Evolutionary conservation across 1,284 basidiomycete species (phyloP), one percentile per base, ranked within the genome.

Genomic region (Cronartium quercuum): DNA sequence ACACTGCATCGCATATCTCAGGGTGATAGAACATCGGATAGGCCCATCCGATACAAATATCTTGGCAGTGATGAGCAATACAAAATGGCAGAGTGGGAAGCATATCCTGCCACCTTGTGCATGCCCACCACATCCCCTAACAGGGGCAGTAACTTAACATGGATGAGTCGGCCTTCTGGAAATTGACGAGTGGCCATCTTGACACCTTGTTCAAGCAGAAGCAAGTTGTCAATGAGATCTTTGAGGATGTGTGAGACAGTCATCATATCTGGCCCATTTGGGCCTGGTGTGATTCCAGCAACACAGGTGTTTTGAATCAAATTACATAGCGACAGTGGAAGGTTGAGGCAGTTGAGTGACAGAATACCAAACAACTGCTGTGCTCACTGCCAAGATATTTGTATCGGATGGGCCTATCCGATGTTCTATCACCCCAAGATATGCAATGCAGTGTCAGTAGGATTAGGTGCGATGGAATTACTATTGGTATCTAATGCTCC

Each of bases 101-200:
- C 41, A 61, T 58, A 69, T 10, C 67, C 67, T 13, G 67, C 67
- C 21, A 42, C 67, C 21, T 69, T 69, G 12, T 69, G 35, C 37
- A 55, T 69, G 4, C 29, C 67, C 42, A 69, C 29, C 29, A 69
- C 34, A 21, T 69, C 67, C n/a, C 67, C 67, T 58, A 69, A 21
- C 7, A 69, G n/a, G 7, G 35, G 41, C 2, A 61, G 57, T 35
- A 69, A n/a, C 29, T 69, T 69, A 15, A 61, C 57, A 4, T 41
- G 34, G 21, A 69, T 55, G 6, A 61, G 35, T n/a, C 57, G 58
- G 15, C 57, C 57, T 6, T 60, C 40, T 12, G 67, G 67, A 21
- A 42, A 15, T 40, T 69, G 67, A 69, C 42, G 21, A 12, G 58
- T 69, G 21, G n/a, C n/a, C 13, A 69, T 60, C 13, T 10, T 12